phyloP scores from a whole-genome alignment of 495 filamentous ascomycete species.

The Penicillium goetzii region DNA sequence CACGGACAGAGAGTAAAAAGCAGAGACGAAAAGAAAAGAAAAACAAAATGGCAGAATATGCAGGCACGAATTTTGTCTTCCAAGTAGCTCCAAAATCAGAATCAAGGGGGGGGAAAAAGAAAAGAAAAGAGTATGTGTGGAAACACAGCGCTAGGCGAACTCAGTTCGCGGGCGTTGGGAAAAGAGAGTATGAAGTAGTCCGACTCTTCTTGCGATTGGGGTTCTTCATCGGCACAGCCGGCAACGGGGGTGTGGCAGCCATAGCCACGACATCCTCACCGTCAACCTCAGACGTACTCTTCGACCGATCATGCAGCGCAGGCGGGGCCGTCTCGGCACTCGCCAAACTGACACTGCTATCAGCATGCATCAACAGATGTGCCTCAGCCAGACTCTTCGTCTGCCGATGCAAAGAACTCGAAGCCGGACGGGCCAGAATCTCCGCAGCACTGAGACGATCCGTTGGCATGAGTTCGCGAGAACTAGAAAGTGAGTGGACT shows the following conservation, averaged over 20 bases:
- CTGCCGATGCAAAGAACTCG: constrained; percentile 44
- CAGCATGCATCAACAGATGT: constrained; percentile 33
- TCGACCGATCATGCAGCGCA: constrained; percentile 41
- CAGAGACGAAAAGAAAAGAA: not conserved
- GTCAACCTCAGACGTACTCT: constrained; percentile 43
- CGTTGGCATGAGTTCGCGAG: constrained; percentile 47
- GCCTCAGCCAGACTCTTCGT: constrained; percentile 48
- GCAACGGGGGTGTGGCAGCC: constrained; percentile 10
- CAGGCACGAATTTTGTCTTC: not conserved
- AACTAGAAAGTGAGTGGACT: constrained; percentile 51
- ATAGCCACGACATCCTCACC: not conserved
- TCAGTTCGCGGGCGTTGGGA: constrained; percentile 37
- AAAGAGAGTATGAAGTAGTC: constrained; percentile 51
- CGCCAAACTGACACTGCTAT: constrained; percentile 34
- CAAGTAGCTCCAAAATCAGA: not conserved
- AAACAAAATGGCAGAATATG: constrained; percentile 1
- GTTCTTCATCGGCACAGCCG: constrained; percentile 26
- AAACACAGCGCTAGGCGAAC: not conserved
- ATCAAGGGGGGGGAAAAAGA: not conserved
- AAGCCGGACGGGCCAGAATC: constrained; percentile 32
- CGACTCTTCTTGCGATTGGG: constrained; percentile 38
- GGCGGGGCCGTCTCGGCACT: constrained; percentile 23
- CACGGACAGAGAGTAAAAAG: constrained; percentile 6
- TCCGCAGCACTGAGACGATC: constrained; percentile 41
- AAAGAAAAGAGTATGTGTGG: not conserved